A percentile compares a stretch with the other conserved stretches of the same genome.
Evolutionary conservation across 345 rosid species (phyloP).

Genomic region (Eucalyptus leucophloia): DNA sequence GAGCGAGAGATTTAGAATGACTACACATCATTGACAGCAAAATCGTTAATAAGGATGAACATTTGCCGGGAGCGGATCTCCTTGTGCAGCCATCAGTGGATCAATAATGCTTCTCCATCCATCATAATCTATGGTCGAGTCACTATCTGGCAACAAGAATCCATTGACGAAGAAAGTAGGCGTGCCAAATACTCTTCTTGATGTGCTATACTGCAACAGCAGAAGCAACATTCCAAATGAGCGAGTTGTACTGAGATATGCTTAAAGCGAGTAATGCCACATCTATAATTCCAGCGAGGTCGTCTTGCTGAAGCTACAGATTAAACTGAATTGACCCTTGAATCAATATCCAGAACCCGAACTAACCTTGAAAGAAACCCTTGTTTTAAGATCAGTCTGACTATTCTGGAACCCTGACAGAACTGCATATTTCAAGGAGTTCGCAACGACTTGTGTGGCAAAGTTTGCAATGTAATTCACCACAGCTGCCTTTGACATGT

Average conservation of each 20-base stretch:
- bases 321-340: not conserved
- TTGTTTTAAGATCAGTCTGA: constrained; percentile 50
- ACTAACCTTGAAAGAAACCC: constrained; percentile 75
- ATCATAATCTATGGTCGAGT: constrained; percentile 27
- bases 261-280: not conserved
- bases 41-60: not conserved
- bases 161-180: constrained; percentile 72
- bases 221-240: not conserved
- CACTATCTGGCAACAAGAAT: constrained; percentile 45
- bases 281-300: not conserved
- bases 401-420: constrained; percentile 44
- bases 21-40: not conserved
- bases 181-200: constrained; percentile 64
- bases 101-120: constrained; percentile 62
- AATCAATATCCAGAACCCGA: not conserved
- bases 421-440: constrained; percentile 26
- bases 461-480: constrained; percentile 44
- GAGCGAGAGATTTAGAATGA: not conserved
- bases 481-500: constrained; percentile 41
- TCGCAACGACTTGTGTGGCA: constrained; percentile 34
- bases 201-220: constrained; percentile 47
- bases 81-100: constrained; percentile 28
- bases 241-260: not conserved
- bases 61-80: not conserved
- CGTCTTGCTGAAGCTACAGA: not conserved